phyloP scores from a whole-genome alignment of 2,329 filamentous ascomycete species.

The Cladosporium sp. region DNA sequence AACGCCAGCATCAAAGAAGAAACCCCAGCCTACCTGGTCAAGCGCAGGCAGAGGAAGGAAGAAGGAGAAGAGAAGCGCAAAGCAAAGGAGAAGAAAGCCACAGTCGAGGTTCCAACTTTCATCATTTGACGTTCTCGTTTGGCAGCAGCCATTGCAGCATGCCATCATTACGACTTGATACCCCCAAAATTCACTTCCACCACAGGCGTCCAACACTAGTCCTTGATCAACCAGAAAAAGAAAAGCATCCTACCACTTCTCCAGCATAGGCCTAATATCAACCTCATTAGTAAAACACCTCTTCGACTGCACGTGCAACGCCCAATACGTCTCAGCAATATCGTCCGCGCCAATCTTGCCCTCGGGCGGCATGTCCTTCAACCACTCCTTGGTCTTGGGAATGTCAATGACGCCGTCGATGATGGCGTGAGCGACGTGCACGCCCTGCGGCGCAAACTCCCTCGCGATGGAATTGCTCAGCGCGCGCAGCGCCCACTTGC shows the following conservation, averaged over 20 bases:
- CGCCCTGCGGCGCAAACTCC: constrained; percentile 80
- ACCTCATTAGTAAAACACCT: constrained; percentile 81
- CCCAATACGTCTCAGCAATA: constrained; percentile 88
- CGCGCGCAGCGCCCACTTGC: constrained; percentile 77
- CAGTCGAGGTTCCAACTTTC: constrained; percentile 46
- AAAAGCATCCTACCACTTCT: constrained; percentile 65
- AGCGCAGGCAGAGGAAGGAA: constrained; percentile 33
- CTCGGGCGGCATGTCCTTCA: constrained; percentile 57
- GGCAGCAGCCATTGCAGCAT: constrained; percentile 4
- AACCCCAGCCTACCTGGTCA: constrained; percentile 23
- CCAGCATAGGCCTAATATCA: constrained; percentile 75
- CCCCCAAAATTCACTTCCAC: background rate
- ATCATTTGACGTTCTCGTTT: constrained; percentile 36
- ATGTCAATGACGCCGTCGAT: constrained; percentile 87
- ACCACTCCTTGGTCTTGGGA: constrained; percentile 64
- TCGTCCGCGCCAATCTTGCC: constrained; percentile 75
- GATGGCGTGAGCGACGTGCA: constrained; percentile 80
- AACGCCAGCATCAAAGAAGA: constrained; percentile 19
- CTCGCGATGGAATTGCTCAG: constrained; percentile 73
- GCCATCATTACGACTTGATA: background rate
- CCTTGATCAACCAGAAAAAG: background rate
- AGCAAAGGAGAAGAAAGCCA: constrained; percentile 27
- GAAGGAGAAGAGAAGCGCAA: constrained; percentile 29
- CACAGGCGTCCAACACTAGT: background rate
- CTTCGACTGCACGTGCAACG: constrained; percentile 75